Evolutionary conservation across 768 basidiomycete genomes (phyloP).

Genomic region (Cystofilobasidium macerans): DNA sequence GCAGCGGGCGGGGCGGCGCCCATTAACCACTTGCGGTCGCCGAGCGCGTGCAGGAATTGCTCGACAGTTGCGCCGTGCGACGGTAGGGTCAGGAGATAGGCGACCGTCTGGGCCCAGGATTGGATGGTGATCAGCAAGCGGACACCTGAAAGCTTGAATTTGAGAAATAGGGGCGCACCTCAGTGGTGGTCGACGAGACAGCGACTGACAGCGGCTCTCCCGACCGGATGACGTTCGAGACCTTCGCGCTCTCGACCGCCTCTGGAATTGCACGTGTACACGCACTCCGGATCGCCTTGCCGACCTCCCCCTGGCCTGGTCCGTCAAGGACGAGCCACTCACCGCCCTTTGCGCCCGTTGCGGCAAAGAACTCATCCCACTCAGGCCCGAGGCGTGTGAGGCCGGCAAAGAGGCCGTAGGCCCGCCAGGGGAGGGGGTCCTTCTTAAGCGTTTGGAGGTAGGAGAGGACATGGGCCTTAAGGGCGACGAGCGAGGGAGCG

Average conservation of each 20-base stretch:
- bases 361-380: slow-evolving; percentile 17
- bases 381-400: not conserved
- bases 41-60: slow-evolving; percentile 14
- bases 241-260: slow-evolving; percentile 20
- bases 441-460: slow-evolving; percentile 1
- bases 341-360: not conserved
- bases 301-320: not conserved
- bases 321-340: not conserved
- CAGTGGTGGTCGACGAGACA: not conserved
- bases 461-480: not conserved
- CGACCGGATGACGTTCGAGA: not conserved
- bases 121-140: not conserved
- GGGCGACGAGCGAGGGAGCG: slow-evolving; percentile 6
- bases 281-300: not conserved
- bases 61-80: not conserved
- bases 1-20: slow-evolving; percentile 5
- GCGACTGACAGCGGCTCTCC: slow-evolving; percentile 5
- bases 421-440: slow-evolving; percentile 14
- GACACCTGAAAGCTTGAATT: not conserved
- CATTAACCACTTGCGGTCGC: slow-evolving; percentile 27
- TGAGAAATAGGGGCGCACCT: not conserved
- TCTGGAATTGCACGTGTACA: slow-evolving; percentile 18
- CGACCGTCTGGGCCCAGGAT: not conserved
- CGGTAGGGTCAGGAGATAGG: slow-evolving; percentile 20
- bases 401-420: slow-evolving; percentile 9